Base-by-base conservation (phyloP, 1,284 basidiomycete species). In the Moesziomyces aphidis region DNA sequence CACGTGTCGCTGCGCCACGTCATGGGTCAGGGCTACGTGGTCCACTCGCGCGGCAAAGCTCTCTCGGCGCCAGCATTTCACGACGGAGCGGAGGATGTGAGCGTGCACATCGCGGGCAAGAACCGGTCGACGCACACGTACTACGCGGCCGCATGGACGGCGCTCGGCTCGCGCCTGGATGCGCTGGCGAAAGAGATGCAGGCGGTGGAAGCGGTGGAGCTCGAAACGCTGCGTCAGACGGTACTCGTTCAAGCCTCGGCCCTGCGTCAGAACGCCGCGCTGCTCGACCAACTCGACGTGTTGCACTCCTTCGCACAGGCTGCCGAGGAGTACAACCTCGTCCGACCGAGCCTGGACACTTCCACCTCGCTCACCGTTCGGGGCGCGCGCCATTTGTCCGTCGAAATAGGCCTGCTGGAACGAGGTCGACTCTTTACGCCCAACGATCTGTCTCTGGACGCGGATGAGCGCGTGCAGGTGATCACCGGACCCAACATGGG, bases 401-500 rank as follows among this genome's bases (percentile, higher is more conserved):
- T 98, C 8, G 95, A 99, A 86, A 88, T 93, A 5, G 94, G 94
- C 2, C 88, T 99, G 1, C 87, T 94, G 44, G 88, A 89, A 0
- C 87, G 89, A 6, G 70, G 73, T 6, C 59, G 75, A 0, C 36
- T 73, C 7, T 77, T 76, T 46, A 69, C 68, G 1, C 90, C 93
- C 0, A 99, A 98, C 85, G 90, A 91, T 3, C 88, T 94, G 19
- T 22, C 42, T 1, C 55, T 73, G 1, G 6, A 19, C 5, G 5
- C 28, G 10, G n/a, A 15, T 8, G 39, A 31, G 0, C 42, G 44
- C 2, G 80, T 97, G 5, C 87, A 90, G 63, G 83, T 97, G 52
- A 92, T 98, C 75, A 98, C 95, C 1, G 96, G 96, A 0, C 96
- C 96, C 0, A 98, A 98, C 81, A 97, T 97, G 94, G 93, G 46